Evolutionary conservation across 2,329 filamentous ascomycete genomes (phyloP).

Genomic region (Diaporthe velutina): DNA sequence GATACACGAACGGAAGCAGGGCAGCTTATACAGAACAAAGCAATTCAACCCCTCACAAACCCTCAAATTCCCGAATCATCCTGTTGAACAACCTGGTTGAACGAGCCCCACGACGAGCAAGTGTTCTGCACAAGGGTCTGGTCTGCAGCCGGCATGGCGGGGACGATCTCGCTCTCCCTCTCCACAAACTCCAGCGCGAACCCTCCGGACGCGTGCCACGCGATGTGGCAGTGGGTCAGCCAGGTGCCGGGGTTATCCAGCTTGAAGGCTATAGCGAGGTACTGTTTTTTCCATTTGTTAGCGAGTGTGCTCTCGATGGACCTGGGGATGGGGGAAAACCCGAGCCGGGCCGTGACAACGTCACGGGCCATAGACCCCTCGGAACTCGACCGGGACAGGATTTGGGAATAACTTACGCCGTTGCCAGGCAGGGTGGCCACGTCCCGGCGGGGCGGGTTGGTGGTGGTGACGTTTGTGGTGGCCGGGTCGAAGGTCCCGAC

Average conservation of each 20-base stretch:
- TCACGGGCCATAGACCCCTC: too few relatives aligned
- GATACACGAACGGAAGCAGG: too few relatives aligned
- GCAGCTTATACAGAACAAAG: background rate
- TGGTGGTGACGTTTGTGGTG: constrained; percentile 40
- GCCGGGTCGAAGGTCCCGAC: constrained; percentile 40
- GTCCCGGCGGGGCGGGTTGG: constrained; percentile 55
- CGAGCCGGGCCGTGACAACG: background rate
- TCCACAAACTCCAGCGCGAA: constrained; percentile 54
- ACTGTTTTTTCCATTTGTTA: constrained; percentile 39
- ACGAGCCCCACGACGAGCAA: constrained; percentile 41
- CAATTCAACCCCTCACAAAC: background rate
- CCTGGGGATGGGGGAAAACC: too few relatives aligned
- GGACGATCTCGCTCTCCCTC: constrained; percentile 41
- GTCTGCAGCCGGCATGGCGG: constrained; percentile 16
- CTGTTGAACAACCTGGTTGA: constrained; percentile 37
- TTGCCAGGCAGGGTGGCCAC: constrained; percentile 49
- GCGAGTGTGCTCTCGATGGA: background rate
- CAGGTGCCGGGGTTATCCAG: constrained; percentile 52
- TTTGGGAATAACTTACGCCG: background rate
- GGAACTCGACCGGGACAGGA: too few relatives aligned
- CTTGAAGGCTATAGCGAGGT: constrained; percentile 50
- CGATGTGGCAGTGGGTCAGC: constrained; percentile 48
- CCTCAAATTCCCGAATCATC: constrained; percentile 44
- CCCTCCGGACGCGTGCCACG: constrained; percentile 51
- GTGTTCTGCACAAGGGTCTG: constrained; percentile 40